Conservation (phyloP, 2,329 filamentous ascomycete genomes). For the Penicillium vulpinum region DNA sequence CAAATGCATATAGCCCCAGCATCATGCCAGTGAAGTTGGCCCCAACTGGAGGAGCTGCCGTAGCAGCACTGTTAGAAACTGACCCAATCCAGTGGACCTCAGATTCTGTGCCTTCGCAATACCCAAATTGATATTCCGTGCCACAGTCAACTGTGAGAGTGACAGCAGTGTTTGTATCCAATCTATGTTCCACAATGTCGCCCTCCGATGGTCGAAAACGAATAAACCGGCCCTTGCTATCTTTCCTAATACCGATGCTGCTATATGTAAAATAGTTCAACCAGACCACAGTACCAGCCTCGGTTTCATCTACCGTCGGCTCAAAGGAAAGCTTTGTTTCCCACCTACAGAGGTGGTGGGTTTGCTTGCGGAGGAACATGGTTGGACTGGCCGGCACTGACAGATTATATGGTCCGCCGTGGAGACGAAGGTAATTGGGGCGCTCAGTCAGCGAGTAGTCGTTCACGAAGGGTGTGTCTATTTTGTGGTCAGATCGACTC, state of each 20-base stretch:
- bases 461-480: constrained; percentile 51
- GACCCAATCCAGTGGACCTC: constrained; percentile 28
- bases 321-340: constrained; percentile 49
- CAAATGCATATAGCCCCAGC: constrained; percentile 50
- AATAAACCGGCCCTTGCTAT: constrained; percentile 22
- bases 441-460: constrained; percentile 51
- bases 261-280: constrained; percentile 54
- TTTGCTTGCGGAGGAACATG: constrained; percentile 57
- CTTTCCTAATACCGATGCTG: constrained; percentile 43
- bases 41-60: constrained; percentile 40
- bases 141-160: constrained; percentile 34
- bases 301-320: constrained; percentile 45
- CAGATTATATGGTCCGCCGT: constrained; percentile 56
- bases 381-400: constrained; percentile 53
- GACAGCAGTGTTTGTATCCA: constrained; percentile 22
- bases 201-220: constrained; percentile 28
- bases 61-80: constrained; percentile 37
- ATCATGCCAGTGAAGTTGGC: constrained; percentile 49
- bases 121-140: constrained; percentile 32
- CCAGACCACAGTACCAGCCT: constrained; percentile 57
- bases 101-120: constrained; percentile 1
- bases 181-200: constrained; percentile 8
- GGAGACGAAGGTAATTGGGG: constrained; percentile 49
- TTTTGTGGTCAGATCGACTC: not conserved
- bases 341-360: constrained; percentile 46